Evolutionary conservation across 331 rosid genomes (phyloP).

Genomic region (Quercus phellos): DNA sequence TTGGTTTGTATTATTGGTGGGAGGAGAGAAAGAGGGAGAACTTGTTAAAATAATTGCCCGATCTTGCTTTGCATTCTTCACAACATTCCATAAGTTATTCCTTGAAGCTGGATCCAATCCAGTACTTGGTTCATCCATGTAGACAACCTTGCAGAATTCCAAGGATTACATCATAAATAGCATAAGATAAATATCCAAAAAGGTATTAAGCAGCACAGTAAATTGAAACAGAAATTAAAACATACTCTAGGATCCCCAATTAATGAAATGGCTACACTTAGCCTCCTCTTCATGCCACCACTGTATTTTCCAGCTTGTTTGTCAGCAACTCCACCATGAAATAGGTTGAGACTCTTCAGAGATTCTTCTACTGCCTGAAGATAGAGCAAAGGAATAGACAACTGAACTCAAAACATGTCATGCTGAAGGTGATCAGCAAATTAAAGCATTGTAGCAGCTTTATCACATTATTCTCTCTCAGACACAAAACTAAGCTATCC

Average conservation of each 20-base stretch:
- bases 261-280: conserved; percentile 90
- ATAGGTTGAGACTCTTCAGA: conserved; percentile 65
- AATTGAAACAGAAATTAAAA: conserved; percentile 1
- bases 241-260: conserved; percentile 82
- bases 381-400: conserved; percentile 3
- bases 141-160: conserved; percentile 56
- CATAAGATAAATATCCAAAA: background rate
- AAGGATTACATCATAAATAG: conserved; percentile 4
- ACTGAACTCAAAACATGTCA: background rate
- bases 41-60: conserved; percentile 93
- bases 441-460: no score
- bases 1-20: background rate
- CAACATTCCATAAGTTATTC: conserved; percentile 79
- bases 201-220: background rate
- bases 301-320: conserved; percentile 77
- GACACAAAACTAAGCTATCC: no score
- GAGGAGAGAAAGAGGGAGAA: conserved; percentile 22
- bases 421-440: background rate
- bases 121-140: conserved; percentile 96
- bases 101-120: conserved; percentile 95
- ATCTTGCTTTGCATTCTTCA: conserved; percentile 73
- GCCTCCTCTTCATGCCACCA: conserved; percentile 99
- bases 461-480: no score
- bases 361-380: conserved; percentile 93
- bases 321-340: conserved; percentile 78